These are phyloP conservation scores for Mycocentrospora acerina DNA, from an alignment of 2,329 filamentous ascomycete species.

Conservation along the genomic window DNA sequence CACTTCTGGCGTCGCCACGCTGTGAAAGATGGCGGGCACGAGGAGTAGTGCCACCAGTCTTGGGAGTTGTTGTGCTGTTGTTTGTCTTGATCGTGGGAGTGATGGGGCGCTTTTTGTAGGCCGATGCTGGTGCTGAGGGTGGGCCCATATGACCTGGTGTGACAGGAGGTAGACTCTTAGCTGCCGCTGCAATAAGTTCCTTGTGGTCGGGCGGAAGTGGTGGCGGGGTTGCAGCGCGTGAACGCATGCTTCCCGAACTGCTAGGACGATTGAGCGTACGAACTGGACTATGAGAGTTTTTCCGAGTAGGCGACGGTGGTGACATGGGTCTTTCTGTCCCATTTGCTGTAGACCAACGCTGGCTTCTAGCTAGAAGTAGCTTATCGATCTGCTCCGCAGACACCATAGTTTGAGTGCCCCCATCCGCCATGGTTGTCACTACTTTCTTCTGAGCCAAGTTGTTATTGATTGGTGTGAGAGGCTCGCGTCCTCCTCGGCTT, in stretches of 20 bases:
- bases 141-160: constrained; percentile 70
- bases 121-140: constrained; percentile 79
- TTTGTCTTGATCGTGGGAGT: constrained; percentile 47
- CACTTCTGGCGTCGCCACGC: constrained; percentile 47
- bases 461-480: constrained; percentile 25
- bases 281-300: constrained; percentile 24
- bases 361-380: constrained; percentile 62
- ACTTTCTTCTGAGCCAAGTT: constrained; percentile 28
- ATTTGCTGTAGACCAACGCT: constrained; percentile 29
- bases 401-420: constrained; percentile 78
- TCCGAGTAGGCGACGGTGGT: constrained; percentile 39
- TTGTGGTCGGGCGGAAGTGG: constrained; percentile 82
- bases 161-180: constrained; percentile 50
- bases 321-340: constrained; percentile 33
- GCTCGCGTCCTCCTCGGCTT: constrained; percentile 20
- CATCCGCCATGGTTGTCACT: constrained; percentile 58
- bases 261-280: constrained; percentile 60
- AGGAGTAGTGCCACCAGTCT: constrained; percentile 59
- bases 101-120: constrained; percentile 54
- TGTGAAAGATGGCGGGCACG: constrained; percentile 43
- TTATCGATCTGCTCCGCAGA: constrained; percentile 81
- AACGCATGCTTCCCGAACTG: constrained; percentile 70
- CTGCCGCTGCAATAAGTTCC: constrained; percentile 78
- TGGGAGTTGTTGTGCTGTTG: constrained; percentile 47
- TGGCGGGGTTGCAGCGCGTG: constrained; percentile 57